Base-by-base conservation (phyloP, 2,329 filamentous ascomycete genomes). In the Penicillium sp. region DNA sequence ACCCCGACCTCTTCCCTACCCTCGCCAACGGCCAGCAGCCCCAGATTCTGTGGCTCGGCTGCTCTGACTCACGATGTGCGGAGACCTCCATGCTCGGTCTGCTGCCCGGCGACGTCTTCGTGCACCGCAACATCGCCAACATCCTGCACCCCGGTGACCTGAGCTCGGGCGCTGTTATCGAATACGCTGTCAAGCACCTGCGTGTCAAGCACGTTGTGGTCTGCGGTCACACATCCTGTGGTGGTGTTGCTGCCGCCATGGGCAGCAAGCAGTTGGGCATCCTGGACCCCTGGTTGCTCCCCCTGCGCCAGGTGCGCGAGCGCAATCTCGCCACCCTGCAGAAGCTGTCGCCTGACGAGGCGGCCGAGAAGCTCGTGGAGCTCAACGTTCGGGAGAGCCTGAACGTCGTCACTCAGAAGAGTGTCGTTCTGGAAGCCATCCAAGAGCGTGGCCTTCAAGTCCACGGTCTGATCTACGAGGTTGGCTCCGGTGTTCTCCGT, bases 101-200 rank as follows among this genome's bases (percentile, higher is more conserved):
- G 61, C 85, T 91, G 72, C 91, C 92, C 3, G 92, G 92, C 62
- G 91, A 96, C 71, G 88, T 96, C 68, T 96, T 96, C 76, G 90
- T 92, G 56, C 92, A 96, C 82, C 90, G 92, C 75, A 96, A 96
- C 82, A 93, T 96, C 76, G 92, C 91, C 78, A 96, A 96, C 81
- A 87, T 94, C 72, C 80, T 96, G 65, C 87, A 88, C 60, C 82
- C 88, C 22, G 88, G 87, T 70, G 92, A 96, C 76, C 85, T 94
- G 76, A 91, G 87, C 80, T 88, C 88, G 37, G 84, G 87, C 12
- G 86, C 88, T 59, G 91, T 94, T 50, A 89, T 96, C 73, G 89
- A 94, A 74, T 96, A 89, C 75, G 90, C 91, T 47, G 91, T 96
- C 62, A 81, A 80, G 60, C 83, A 91, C 74, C 81, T 96, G 38